Conservation (phyloP, 306 rosid genomes). For the Oxytropis ochrocephala region DNA sequence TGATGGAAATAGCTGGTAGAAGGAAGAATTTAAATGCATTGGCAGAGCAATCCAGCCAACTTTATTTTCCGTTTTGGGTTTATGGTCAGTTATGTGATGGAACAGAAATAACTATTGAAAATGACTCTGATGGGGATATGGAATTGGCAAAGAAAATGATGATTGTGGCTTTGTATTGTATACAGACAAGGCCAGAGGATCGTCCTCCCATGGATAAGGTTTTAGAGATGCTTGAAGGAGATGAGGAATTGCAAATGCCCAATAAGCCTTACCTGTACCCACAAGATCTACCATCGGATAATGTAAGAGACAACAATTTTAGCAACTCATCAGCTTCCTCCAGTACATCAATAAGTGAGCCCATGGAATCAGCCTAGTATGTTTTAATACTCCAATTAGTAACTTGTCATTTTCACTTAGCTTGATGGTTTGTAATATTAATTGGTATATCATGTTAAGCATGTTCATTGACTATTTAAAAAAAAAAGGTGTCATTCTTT, state of each 20-base stretch:
- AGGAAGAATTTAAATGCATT: conserved; percentile 17
- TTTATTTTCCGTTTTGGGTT: conserved; percentile 26
- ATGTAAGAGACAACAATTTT: not conserved
- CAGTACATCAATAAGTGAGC: not conserved
- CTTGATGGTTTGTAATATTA: not conserved
- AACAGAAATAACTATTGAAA: not conserved
- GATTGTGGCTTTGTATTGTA: conserved; percentile 30
- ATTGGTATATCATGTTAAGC: not conserved
- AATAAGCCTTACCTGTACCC: conserved; percentile 3
- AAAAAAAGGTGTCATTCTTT: too few relatives aligned
- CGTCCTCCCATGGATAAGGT: conserved; percentile 29
- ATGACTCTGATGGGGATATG: not conserved
- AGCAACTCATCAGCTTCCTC: not conserved
- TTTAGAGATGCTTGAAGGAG: conserved; percentile 18
- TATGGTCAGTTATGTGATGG: not conserved
- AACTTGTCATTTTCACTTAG: not conserved
- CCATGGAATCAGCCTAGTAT: not conserved
- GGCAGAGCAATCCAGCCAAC: conserved; percentile 21
- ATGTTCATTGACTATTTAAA: too few relatives aligned
- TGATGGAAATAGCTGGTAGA: conserved; percentile 22
- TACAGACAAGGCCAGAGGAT: conserved; percentile 17
- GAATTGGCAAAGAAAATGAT: conserved; percentile 18
- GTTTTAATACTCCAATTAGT: not conserved
- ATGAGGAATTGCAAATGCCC: not conserved
- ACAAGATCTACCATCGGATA: not conserved